Base-by-base conservation (phyloP, 306 rosid species). In the Carpinus fangiana region DNA sequence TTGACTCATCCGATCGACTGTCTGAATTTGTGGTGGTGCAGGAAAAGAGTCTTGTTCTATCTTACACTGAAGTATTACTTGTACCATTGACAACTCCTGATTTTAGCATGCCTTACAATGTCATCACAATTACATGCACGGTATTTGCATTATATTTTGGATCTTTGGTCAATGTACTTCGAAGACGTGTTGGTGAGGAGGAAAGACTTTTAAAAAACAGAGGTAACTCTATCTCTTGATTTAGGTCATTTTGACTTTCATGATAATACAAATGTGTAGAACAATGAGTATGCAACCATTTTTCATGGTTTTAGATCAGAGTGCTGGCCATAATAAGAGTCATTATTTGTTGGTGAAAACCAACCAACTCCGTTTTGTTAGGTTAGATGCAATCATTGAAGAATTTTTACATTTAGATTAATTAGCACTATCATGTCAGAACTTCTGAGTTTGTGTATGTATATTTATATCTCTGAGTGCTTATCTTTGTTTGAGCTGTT, bases 61-160 rank as follows among this genome's bases (percentile, higher is more conserved):
- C 90, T 3, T 95, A 95, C 82, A 90, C 97, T 12, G 97, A 95
- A 91, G 97, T 89, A 61, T 82, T 93, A 73, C 98, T 93, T 2
- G 96, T 95, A 76, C 97, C 99, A 46, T 80, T 95, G 85, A 93
- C 99, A 41, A 93, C 98, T 73, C 99, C 98, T 2, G 98, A 95
- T 87, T 95, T 93, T 84, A 95, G 99, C 77, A 93, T 95, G 99
- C 98, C 98, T 68, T 93, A 92, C 87, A 91, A 95, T 74, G 98
- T 93, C 75, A 93, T 95, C 85, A 91, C 99, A 75, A 93, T 95
- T 76, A 91, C 98, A 7, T 95, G 97, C 90, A 95, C 96, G 0
- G 88, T 91, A 50, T 93, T 89, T 71, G 99, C 99, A 3, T 83
- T 95, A 83, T 90, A 91, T 80, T 95, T 95, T 84, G 98, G 99